Base-by-base conservation (phyloP, 306 rosid genomes). In the Quercus gilva region DNA sequence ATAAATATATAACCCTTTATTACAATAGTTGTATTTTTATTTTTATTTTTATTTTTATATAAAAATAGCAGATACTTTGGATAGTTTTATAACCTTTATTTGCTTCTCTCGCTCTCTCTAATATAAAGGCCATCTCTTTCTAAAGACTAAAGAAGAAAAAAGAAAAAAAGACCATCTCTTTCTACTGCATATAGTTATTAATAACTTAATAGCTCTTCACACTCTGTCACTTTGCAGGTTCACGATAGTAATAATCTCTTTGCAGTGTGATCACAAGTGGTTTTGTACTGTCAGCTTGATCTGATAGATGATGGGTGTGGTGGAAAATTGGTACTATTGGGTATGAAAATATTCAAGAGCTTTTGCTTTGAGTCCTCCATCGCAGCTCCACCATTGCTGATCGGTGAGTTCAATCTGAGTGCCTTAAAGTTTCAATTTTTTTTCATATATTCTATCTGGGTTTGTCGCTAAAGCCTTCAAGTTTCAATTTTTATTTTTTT, bases 301-400 rank as follows among this genome's bases (percentile, higher is more conserved):
- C 86, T 74, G 17, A 13, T 75, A 29, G 64, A 85, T 83, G 88
- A 76, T 85, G 92, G 88, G 80, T 76, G 79, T 78, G 80, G 69
- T 14, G 56, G 72, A n/a, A 65, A 84, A 82, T 74, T 75, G 82
- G 85, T 67, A 70, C 83, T 94, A 92, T 94, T 90, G 98, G 97
- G 97, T 92, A 92, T 94, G 93, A 92, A 78, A 84, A 78, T 81
- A 88, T 74, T 85, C 84, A 63, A 83, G 64, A 80, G 78, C 55
- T 82, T 77, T 72, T 83, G 83, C 79, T 87, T 76, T 53, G 79
- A 83, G 74, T 77, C 81, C 88, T 79, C 85, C 87, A 79, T 74
- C 88, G 20, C 79, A 84, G 83, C 92, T 84, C 90, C 96, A 75
- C 86, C 96, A 89, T 84, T 88, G 78, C 79, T 83, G 84, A 88